Evolutionary conservation across 129 eudicot species (phyloP).

Genomic region (Helianthus annuus): DNA sequence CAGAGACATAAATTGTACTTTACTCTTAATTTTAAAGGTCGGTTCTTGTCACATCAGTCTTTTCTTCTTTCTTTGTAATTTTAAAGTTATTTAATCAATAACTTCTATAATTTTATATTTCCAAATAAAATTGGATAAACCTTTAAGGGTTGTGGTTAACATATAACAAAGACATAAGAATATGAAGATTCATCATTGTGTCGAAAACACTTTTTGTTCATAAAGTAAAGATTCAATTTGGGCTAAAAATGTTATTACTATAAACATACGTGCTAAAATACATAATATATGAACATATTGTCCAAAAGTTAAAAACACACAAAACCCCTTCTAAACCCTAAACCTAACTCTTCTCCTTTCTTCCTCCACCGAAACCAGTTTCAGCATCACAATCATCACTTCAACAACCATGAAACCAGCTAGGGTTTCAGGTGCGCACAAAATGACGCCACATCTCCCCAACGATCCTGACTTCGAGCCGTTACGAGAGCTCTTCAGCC

Average conservation of each 20-base stretch:
- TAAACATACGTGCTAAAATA: constrained; percentile 17
- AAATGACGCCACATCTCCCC: constrained; percentile 54
- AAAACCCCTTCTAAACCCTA: constrained; percentile 30
- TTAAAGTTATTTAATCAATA: not conserved
- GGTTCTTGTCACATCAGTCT: not conserved
- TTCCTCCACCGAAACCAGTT: constrained; percentile 11
- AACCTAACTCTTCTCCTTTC: constrained; percentile 13
- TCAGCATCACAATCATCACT: constrained; percentile 11
- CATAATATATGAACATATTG: not conserved
- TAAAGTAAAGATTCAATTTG: not conserved
- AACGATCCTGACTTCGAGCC: constrained; percentile 52
- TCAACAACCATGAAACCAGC: constrained; percentile 19
- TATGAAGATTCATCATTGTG: too few relatives aligned
- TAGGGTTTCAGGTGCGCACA: constrained; percentile 22
- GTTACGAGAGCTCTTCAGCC: constrained; percentile 68
- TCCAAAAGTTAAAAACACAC: constrained; percentile 17
- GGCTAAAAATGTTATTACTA: not conserved
- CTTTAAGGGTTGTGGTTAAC: too few relatives aligned
- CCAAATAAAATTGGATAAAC: not conserved
- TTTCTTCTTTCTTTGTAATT: not conserved
- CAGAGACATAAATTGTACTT: too few relatives aligned
- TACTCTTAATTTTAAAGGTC: too few relatives aligned
- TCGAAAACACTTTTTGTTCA: too few relatives aligned
- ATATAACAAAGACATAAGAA: too few relatives aligned
- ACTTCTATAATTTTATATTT: not conserved